A percentile compares a stretch with the other conserved stretches of the same genome.
phyloP scores from a whole-genome alignment of 768 basidiomycete species.

The Termitomyces sp. region DNA sequence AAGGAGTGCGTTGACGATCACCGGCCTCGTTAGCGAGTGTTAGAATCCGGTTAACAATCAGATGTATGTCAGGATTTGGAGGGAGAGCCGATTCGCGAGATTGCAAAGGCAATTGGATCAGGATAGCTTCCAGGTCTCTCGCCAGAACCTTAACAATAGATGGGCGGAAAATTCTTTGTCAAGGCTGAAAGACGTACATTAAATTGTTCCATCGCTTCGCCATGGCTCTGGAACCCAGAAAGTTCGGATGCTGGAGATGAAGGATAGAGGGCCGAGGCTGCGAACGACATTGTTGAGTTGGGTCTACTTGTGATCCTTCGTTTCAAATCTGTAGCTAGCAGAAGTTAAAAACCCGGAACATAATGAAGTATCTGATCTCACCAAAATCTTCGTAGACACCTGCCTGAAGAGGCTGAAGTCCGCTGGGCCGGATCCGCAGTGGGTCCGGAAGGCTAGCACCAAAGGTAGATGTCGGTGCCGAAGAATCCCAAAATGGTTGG shows the following conservation, averaged over 20 bases:
- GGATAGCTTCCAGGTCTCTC: constrained; percentile 74
- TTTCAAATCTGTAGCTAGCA: constrained; percentile 49
- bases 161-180: neutral
- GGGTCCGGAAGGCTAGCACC: constrained; percentile 78
- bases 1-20: constrained; percentile 80
- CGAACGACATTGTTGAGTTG: constrained; percentile 65
- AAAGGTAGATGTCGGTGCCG: constrained; percentile 66
- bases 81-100: constrained; percentile 62
- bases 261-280: constrained; percentile 43
- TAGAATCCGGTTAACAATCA: constrained; percentile 78
- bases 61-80: constrained; percentile 81
- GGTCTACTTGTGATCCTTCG: constrained; percentile 60
- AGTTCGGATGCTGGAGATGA: constrained; percentile 64
- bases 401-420: constrained; percentile 76
- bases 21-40: constrained; percentile 73
- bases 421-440: constrained; percentile 76
- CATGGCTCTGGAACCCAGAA: constrained; percentile 50
- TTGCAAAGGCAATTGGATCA: constrained; percentile 69
- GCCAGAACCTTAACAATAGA: constrained; percentile 29
- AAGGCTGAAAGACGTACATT: constrained; percentile 37
- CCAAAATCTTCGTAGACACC: constrained; percentile 97
- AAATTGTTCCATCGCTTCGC: constrained; percentile 89
- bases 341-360: constrained; percentile 3
- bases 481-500: constrained; percentile 88
- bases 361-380: constrained; percentile 17